These are phyloP conservation scores for Clonostachys rhizophaga DNA, from an alignment of 2,329 filamentous ascomycete genomes.

Conservation along the genomic window DNA sequence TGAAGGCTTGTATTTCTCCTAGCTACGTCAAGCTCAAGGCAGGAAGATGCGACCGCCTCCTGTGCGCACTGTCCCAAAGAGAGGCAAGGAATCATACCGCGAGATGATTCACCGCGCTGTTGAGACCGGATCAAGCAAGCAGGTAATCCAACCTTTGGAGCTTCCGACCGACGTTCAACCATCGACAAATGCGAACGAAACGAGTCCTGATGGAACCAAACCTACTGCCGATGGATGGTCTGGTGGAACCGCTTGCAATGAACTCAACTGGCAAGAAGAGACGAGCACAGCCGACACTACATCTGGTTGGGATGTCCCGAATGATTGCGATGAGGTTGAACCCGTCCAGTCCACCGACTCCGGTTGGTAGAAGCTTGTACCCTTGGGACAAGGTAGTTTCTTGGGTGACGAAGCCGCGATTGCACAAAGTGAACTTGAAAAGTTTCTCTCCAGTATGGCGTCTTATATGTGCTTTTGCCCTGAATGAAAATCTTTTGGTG, in stretches of 20 bases:
- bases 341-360: no score
- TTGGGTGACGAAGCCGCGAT: no score
- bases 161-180: not conserved
- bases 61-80: not conserved
- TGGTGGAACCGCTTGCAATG: not conserved
- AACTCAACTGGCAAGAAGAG: not conserved
- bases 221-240: not conserved
- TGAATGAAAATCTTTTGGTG: no score
- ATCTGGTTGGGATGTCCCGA: no score
- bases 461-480: no score
- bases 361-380: no score
- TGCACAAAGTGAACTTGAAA: no score
- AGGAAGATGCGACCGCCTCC: not conserved
- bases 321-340: no score
- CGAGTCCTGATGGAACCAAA: not conserved
- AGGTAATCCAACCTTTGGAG: not conserved
- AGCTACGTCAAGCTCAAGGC: not conserved
- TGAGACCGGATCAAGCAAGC: not conserved
- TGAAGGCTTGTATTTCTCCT: no score
- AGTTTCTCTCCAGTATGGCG: no score
- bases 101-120: not conserved
- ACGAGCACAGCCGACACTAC: no score
- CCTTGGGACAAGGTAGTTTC: no score
- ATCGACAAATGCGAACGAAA: conserved; percentile 5
- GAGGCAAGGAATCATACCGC: not conserved